Percentiles rank a stretch among this genome's conserved stretches.
phyloP scores from a whole-genome alignment of 2,329 filamentous ascomycete species.

The Tolypocladium ophioglossoides region DNA sequence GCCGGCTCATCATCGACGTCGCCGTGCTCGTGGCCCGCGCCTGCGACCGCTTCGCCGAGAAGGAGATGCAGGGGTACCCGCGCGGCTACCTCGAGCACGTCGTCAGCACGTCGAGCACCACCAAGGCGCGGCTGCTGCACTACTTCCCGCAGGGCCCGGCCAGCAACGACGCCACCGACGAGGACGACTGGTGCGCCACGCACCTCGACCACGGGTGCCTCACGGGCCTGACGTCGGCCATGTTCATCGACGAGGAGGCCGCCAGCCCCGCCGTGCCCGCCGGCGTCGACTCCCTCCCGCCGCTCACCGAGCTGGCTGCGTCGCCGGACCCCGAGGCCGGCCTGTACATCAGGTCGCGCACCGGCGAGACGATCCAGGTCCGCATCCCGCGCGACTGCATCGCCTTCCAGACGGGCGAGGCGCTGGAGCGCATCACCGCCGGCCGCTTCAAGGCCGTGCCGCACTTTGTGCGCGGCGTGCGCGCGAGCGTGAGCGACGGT shows the following conservation, averaged over 20 bases:
- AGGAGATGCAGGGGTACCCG: slow-evolving; percentile 68
- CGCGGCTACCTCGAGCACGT: slow-evolving; percentile 75
- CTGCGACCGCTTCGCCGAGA: slow-evolving; percentile 75
- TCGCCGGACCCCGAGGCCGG: slow-evolving; percentile 80
- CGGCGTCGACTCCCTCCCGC: slow-evolving; percentile 22
- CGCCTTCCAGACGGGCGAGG: slow-evolving; percentile 92
- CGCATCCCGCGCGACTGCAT: slow-evolving; percentile 85
- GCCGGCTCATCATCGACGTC: slow-evolving; percentile 76
- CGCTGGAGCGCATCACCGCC: slow-evolving; percentile 80
- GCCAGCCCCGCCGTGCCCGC: slow-evolving; percentile 23
- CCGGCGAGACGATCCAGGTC: slow-evolving; percentile 77
- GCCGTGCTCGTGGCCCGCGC: slow-evolving; percentile 82
- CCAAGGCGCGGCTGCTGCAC: slow-evolving; percentile 84
- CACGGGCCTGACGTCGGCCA: slow-evolving; percentile 86
- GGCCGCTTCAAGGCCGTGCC: slow-evolving; percentile 90
- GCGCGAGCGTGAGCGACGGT: slow-evolving; percentile 38
- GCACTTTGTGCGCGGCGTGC: slow-evolving; percentile 80
- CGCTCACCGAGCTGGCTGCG: slow-evolving; percentile 57
- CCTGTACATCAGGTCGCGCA: slow-evolving; percentile 86
- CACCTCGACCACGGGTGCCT: slow-evolving; percentile 89
- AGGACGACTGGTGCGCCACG: slow-evolving; percentile 91
- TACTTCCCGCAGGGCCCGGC: slow-evolving; percentile 62
- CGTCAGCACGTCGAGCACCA: slow-evolving; percentile 74
- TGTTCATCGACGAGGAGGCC: slow-evolving; percentile 78
- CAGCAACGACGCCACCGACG: slow-evolving; percentile 26